Percentiles rank a stretch among this genome's conserved stretches.
Conservation (phyloP, 1,284 basidiomycete genomes). For the Pseudomicrostroma phylloplanum region DNA sequence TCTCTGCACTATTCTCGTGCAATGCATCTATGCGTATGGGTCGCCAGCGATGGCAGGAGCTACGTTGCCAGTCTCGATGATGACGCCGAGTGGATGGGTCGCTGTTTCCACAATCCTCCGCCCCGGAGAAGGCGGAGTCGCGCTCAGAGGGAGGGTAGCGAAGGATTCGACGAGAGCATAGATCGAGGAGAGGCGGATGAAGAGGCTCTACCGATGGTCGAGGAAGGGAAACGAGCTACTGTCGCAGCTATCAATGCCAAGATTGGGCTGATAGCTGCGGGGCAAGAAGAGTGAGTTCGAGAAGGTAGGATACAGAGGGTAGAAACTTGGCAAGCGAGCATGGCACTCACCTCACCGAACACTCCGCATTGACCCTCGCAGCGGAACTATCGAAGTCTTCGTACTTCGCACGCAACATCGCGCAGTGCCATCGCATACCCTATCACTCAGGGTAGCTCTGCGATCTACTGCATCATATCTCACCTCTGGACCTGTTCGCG, state of each 20-base stretch:
- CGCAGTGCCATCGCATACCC: slow-evolving; percentile 37
- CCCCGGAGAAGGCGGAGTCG: slow-evolving; percentile 15
- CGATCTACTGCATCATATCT: slow-evolving; percentile 48
- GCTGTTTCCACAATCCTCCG: slow-evolving; percentile 28
- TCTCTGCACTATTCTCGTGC: slow-evolving; percentile 26
- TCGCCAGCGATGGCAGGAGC: slow-evolving; percentile 37
- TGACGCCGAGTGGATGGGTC: slow-evolving; percentile 26
- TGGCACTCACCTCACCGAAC: neutral
- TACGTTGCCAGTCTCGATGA: slow-evolving; percentile 29
- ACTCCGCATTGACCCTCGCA: too few relatives aligned
- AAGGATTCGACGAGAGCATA: too few relatives aligned
- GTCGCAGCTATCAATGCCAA: slow-evolving; percentile 64
- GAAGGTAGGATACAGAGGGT: too few relatives aligned
- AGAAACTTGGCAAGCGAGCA: slow-evolving; percentile 52
- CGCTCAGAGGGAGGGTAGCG: slow-evolving; percentile 10
- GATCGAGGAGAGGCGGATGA: too few relatives aligned
- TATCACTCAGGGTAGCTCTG: slow-evolving; percentile 44
- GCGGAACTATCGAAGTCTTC: slow-evolving; percentile 42
- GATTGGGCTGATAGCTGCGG: slow-evolving; percentile 78
- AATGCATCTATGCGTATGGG: slow-evolving; percentile 43
- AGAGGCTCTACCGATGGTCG: too few relatives aligned
- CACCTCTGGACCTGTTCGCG: slow-evolving; percentile 64
- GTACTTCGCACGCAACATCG: slow-evolving; percentile 25
- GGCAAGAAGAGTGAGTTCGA: slow-evolving; percentile 57
- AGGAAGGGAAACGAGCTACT: neutral